Conservation (phyloP, 2,329 filamentous ascomycete species). For the Calonectria hongkongensis region DNA sequence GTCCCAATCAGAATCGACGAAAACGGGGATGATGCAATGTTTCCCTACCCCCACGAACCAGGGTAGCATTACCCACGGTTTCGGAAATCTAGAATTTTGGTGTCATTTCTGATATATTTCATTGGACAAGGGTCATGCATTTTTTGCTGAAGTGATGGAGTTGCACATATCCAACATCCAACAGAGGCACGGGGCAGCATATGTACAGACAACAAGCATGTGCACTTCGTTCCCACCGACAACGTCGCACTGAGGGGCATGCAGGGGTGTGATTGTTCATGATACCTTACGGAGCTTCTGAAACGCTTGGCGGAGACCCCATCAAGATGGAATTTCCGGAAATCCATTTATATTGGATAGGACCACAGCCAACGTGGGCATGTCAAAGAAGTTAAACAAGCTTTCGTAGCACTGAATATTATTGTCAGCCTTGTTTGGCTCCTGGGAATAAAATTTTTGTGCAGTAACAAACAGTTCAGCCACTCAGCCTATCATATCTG, state of each 20-base stretch:
- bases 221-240: background rate
- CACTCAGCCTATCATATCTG: too few relatives aligned
- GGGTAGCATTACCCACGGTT: background rate
- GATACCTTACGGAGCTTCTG: conserved; percentile 1
- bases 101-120: background rate
- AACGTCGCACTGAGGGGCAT: conserved; percentile 9
- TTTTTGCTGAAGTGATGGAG: background rate
- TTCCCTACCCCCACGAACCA: conserved; percentile 15
- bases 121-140: background rate
- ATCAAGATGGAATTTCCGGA: conserved; percentile 3
- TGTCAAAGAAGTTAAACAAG: too few relatives aligned
- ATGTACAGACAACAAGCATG: background rate
- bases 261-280: background rate
- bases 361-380: background rate
- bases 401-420: background rate
- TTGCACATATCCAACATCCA: conserved; percentile 15
- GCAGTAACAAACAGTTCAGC: background rate
- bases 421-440: too few relatives aligned
- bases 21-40: background rate
- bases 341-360: background rate
- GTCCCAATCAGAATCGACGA: background rate
- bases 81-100: conserved; percentile 9
- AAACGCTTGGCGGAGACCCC: background rate
- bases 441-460: background rate
- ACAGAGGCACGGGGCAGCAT: background rate